A percentile compares a stretch with the other conserved stretches of the same genome.
phyloP scores from a whole-genome alignment of 2,329 filamentous ascomycete species.

The Paradendryphiella salina region DNA sequence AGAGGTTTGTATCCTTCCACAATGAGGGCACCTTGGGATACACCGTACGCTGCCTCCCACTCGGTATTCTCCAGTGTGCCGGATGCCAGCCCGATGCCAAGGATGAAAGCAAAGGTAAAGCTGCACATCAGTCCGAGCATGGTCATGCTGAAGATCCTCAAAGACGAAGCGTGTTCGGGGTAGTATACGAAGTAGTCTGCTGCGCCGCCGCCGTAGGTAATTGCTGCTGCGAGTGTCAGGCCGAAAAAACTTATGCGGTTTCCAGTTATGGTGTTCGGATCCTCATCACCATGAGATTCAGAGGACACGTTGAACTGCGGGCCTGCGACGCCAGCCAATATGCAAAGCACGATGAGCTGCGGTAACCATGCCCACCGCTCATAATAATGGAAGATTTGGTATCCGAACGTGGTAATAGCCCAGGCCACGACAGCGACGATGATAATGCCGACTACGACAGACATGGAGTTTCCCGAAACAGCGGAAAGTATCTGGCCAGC shows the following conservation, averaged over 20 bases:
- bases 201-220: constrained; percentile 66
- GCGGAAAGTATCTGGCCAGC: constrained; percentile 70
- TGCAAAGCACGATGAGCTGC: constrained; percentile 62
- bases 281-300: constrained; percentile 55
- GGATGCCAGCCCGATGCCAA: constrained; percentile 65
- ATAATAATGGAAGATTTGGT: constrained; percentile 68
- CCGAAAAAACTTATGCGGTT: constrained; percentile 70
- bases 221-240: constrained; percentile 65
- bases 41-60: constrained; percentile 62
- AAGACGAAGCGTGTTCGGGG: constrained; percentile 56
- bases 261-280: constrained; percentile 55
- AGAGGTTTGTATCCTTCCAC: constrained; percentile 64
- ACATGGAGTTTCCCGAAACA: constrained; percentile 62
- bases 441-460: constrained; percentile 68
- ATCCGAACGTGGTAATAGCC: constrained; percentile 68
- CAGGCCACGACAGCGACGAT: constrained; percentile 66
- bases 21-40: constrained; percentile 66
- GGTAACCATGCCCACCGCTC: constrained; percentile 70
- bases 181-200: constrained; percentile 72
- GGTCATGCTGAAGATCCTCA: constrained; percentile 61
- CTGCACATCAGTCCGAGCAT: constrained; percentile 60
- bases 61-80: constrained; percentile 56
- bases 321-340: constrained; percentile 65
- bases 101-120: constrained; percentile 63
- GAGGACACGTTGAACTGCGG: constrained; percentile 61